These are phyloP conservation scores for Selaginella tamariscina DNA, from an alignment of 75 land plant species.

Conservation along the genomic window DNA sequence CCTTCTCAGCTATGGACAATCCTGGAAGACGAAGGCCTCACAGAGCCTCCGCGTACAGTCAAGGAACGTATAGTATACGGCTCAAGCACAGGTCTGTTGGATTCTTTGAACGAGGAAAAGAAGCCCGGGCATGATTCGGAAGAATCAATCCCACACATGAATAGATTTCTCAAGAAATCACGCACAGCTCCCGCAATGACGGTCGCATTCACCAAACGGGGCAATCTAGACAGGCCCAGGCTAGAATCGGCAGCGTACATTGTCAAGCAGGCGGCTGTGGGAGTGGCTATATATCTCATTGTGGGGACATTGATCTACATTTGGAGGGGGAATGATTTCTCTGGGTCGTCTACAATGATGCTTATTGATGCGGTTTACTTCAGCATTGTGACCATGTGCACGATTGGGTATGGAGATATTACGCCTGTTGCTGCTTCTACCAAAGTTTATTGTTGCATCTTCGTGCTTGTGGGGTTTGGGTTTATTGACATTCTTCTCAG, in stretches of 20 bases:
- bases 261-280: background rate
- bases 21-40: background rate
- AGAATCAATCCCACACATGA: background rate
- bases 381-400: conserved; percentile 12
- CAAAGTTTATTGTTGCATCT: background rate
- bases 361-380: conserved; percentile 2
- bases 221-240: background rate
- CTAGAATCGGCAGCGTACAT: background rate
- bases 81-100: background rate
- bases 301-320: background rate
- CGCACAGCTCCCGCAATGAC: background rate
- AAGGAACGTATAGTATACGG: background rate
- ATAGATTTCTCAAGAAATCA: background rate
- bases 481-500: background rate
- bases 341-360: background rate
- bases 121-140: background rate
- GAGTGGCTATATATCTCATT: background rate
- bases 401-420: conserved; percentile 13
- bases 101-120: background rate
- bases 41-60: background rate
- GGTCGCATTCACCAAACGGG: background rate
- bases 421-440: background rate
- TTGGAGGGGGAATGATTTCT: background rate
- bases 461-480: background rate
- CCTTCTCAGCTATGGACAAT: background rate